These are phyloP conservation scores for Mycena vulgaris DNA, from an alignment of 768 basidiomycete species.

Conservation along the genomic window DNA sequence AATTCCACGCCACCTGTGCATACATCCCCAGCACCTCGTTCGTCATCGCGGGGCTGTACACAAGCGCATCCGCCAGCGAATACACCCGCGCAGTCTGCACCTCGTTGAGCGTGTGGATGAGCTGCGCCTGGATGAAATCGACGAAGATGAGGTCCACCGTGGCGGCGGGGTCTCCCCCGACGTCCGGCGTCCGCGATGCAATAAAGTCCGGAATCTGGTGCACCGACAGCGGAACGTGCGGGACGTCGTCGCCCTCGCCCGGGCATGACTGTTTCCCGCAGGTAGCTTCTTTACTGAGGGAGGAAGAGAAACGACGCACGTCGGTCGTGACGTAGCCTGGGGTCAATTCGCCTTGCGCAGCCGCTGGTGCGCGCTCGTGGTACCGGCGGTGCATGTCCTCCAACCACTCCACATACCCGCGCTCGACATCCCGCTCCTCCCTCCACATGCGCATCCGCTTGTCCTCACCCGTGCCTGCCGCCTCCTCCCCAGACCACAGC, in stretches of 20 bases:
- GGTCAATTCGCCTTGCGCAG: conserved; percentile 52
- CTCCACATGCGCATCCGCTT: conserved; percentile 23
- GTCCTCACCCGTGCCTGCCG: too few species aligned
- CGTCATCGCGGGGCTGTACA: conserved; percentile 39
- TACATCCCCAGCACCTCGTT: conserved; percentile 57
- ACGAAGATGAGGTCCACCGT: conserved; percentile 69
- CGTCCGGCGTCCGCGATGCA: conserved; percentile 50
- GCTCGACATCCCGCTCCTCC: conserved; percentile 56
- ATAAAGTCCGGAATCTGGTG: conserved; percentile 36
- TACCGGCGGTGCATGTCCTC: conserved; percentile 53
- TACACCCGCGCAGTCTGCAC: conserved; percentile 57
- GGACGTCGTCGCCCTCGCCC: conserved; percentile 42
- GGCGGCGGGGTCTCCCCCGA: conserved; percentile 45
- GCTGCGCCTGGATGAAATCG: conserved; percentile 61
- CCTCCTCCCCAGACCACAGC: conserved; percentile 27
- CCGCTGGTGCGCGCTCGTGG: conserved; percentile 39
- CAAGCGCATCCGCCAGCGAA: conserved; percentile 37
- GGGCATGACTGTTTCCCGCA: conserved; percentile 42
- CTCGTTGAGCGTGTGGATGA: conserved; percentile 60
- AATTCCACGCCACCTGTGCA: conserved; percentile 54
- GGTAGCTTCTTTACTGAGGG: background rate
- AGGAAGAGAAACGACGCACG: conserved; percentile 22
- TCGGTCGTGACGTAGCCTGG: conserved; percentile 70
- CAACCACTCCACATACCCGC: conserved; percentile 57
- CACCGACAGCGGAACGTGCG: conserved; percentile 30